phyloP scores from a whole-genome alignment of 352 stramenopile species.

The Globisporangium acanthophoron region DNA sequence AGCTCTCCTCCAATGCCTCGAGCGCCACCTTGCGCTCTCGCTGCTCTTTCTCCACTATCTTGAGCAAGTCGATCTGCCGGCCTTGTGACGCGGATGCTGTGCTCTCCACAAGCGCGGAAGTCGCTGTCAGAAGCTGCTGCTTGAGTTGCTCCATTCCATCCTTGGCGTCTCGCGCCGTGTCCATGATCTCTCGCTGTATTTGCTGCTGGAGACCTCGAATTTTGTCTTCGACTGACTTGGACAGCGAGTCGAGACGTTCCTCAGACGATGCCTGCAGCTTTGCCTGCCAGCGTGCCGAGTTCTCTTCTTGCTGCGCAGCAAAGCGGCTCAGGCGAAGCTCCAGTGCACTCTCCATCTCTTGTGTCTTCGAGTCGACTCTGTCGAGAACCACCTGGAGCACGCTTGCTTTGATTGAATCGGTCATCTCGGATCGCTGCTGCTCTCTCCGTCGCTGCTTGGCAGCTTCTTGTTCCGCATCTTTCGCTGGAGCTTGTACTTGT shows the following conservation, averaged over 20 bases:
- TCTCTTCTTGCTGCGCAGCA: not conserved
- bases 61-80: constrained; percentile 25
- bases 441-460: constrained; percentile 16
- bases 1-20: constrained; percentile 31
- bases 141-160: constrained; percentile 10
- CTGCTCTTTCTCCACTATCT: constrained; percentile 37
- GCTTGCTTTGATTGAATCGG: not conserved
- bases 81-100: constrained; percentile 20
- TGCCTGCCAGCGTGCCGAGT: not conserved
- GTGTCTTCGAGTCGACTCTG: constrained; percentile 3
- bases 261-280: not conserved
- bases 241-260: not conserved
- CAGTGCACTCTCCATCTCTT: constrained; percentile 11
- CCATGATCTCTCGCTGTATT: constrained; percentile 9
- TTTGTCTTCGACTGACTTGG: constrained; percentile 9
- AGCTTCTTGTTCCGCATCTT: constrained; percentile 8
- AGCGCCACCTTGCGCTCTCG: constrained; percentile 36
- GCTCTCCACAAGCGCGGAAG: constrained; percentile 18
- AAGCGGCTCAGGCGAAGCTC: not conserved
- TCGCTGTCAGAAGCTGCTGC: constrained; percentile 15
- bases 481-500: not conserved
- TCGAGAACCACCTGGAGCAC: constrained; percentile 1
- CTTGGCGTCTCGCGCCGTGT: not conserved
- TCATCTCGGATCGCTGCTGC: constrained; percentile 13
- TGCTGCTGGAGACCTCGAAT: constrained; percentile 19